phyloP scores from a whole-genome alignment of 1,284 basidiomycete species.

The Pyrrhoderma lamaoense region DNA sequence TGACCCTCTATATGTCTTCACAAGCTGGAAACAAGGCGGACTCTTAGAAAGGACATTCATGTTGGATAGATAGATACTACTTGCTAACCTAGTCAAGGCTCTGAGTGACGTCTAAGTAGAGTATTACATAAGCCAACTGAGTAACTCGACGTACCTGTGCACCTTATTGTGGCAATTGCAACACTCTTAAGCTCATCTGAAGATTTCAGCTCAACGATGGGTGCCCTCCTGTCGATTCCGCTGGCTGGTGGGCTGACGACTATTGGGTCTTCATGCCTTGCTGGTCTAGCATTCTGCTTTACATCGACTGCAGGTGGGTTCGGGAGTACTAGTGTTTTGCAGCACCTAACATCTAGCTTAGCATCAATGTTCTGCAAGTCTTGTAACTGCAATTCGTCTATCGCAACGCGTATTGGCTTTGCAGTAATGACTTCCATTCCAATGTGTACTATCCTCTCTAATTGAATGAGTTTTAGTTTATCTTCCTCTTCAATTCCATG shows the following conservation, averaged over 20 bases:
- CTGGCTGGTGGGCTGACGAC: slow-evolving; percentile 72
- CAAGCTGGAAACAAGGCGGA: no score
- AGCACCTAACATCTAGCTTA: slow-evolving; percentile 25
- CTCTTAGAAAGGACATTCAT: no score
- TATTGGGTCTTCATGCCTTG: slow-evolving; percentile 73
- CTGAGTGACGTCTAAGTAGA: no score
- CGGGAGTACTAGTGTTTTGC: slow-evolving; percentile 18
- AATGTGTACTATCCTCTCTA: not conserved
- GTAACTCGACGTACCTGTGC: no score
- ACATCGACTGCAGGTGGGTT: slow-evolving; percentile 74
- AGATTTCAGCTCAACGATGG: slow-evolving; percentile 41
- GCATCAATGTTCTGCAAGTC: slow-evolving; percentile 98
- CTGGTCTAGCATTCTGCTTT: slow-evolving; percentile 75
- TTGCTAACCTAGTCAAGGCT: no score
- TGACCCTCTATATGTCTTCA: no score
- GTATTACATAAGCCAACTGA: no score
- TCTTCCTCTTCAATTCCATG: slow-evolving; percentile 94
- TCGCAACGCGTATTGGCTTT: slow-evolving; percentile 95
- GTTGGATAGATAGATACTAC: no score
- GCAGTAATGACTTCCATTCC: slow-evolving; percentile 49
- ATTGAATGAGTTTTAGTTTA: slow-evolving; percentile 50
- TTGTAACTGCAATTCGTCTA: slow-evolving; percentile 98
- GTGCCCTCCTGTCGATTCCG: slow-evolving; percentile 80
- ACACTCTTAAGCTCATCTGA: not conserved
- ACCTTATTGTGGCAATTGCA: not conserved